These are phyloP conservation scores for Carnegiea gigantea DNA, from an alignment of 179 eudicot species.

Conservation along the genomic window DNA sequence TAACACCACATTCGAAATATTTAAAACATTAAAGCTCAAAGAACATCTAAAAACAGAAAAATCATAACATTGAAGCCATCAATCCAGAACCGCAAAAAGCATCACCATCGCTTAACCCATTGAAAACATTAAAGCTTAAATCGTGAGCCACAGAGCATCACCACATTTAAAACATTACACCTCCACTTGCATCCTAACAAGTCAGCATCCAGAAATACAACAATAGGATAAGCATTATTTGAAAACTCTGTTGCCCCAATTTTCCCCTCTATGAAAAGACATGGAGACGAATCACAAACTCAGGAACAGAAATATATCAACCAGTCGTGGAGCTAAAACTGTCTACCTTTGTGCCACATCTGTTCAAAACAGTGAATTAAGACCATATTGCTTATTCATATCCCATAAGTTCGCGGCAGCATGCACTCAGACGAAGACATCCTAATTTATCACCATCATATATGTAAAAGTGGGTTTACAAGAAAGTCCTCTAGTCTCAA, in stretches of 20 bases:
- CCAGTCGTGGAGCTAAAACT: not conserved
- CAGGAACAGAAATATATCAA: not conserved
- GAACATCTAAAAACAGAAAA: too few species aligned
- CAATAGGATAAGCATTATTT: conserved; percentile 12
- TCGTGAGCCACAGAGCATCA: too few species aligned
- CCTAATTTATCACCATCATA: not conserved
- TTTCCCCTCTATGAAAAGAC: not conserved
- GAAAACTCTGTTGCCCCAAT: not conserved
- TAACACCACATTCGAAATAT: too few species aligned
- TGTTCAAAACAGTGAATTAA: not conserved
- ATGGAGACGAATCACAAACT: not conserved
- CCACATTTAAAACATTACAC: too few species aligned
- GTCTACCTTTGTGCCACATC: not conserved
- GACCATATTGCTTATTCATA: not conserved
- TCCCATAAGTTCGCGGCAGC: too few species aligned
- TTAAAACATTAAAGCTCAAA: too few species aligned
- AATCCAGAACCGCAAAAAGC: too few species aligned
- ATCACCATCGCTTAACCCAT: too few species aligned
- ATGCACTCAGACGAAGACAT: not conserved
- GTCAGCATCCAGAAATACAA: conserved; percentile 26
- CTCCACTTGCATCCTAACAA: conserved; percentile 45
- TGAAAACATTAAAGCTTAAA: too few species aligned
- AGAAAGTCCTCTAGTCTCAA: not conserved
- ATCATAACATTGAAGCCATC: too few species aligned
- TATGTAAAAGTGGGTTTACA: not conserved